These are phyloP conservation scores for Withania somnifera DNA, from an alignment of 305 asterid species.

Conservation along the genomic window DNA sequence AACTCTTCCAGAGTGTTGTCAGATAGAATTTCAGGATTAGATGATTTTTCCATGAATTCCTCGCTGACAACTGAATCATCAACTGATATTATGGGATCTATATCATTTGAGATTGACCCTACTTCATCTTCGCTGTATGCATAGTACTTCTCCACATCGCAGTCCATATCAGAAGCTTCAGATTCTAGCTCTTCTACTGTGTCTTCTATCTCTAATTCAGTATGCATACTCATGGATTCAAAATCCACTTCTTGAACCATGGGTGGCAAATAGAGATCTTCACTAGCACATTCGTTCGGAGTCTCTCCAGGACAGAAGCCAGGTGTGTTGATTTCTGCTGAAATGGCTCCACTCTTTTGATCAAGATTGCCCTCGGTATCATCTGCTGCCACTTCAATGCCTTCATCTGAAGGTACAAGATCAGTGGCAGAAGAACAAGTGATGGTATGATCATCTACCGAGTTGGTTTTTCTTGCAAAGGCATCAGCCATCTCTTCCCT, in stretches of 20 bases:
- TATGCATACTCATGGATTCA: slow-evolving; percentile 2
- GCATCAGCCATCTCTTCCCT: slow-evolving; percentile 12
- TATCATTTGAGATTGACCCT: not conserved
- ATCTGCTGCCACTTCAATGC: not conserved
- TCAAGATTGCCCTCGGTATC: not conserved
- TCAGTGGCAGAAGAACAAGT: not conserved
- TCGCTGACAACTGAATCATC: not conserved
- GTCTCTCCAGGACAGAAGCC: not conserved
- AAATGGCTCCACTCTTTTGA: not conserved
- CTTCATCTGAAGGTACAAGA: not conserved
- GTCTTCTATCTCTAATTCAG: slow-evolving; percentile 9
- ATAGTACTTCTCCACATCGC: slow-evolving; percentile 28
- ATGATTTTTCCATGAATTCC: not conserved
- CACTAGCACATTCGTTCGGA: not conserved
- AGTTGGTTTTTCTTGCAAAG: not conserved
- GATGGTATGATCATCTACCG: not conserved
- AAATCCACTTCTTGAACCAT: not conserved
- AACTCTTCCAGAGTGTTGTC: slow-evolving; percentile 23
- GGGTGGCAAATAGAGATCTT: not conserved
- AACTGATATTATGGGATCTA: not conserved
- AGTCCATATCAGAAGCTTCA: slow-evolving; percentile 43
- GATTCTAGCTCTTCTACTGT: slow-evolving; percentile 10
- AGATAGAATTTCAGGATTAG: slow-evolving; percentile 16
- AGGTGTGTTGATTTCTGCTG: not conserved
- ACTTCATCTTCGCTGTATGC: not conserved